Base-by-base conservation (phyloP, 2,329 filamentous ascomycete genomes). In the Monilinia fructicola region DNA sequence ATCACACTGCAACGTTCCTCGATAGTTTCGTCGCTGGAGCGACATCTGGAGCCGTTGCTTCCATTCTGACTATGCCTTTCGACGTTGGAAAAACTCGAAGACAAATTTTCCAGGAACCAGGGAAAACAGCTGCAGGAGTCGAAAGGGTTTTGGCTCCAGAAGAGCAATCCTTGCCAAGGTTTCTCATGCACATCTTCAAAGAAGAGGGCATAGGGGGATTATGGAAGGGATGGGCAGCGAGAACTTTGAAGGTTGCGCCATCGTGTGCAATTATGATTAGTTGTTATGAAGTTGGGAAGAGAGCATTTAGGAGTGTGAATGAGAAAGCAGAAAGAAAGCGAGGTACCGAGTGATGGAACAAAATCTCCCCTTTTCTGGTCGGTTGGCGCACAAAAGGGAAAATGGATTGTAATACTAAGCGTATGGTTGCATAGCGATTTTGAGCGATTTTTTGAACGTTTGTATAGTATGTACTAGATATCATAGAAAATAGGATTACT, bases 211-310 rank as follows among this genome's bases (percentile, higher is more conserved):
- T 87, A 21, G 77, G 85, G 1, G 95, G 95, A 0, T 80, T 99
- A 6, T 98, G 96, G 85, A 91, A 84, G 73, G 95, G 95, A 54
- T 97, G 93, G 92, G 89, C 92, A 31, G 93, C 95, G 0, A 84
- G 95, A 50, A 96, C 92, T 71, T 81, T 98, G 68, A 98, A 98
- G 77, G 93, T 99, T 6, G 94, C 95, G 1, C 95, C 95, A 1
- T 92, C 94, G 0, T 99, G 95, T 78, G 95, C 95, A 38, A 98
- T 99, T 76, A 99, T 99, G 95, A 98, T 99, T 76, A 96, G 92
- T 76, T 97, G 90, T 76, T 99, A 98, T 78, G 95, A 99, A 78
- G 86, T 98, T 48, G 93, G 95, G 61, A 99, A 99, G 83, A 89
- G 91, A 77, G 88, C 90, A 76, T 96, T 96, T 44, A 84, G 87